Conservation (phyloP, 805 yeast genomes). For the Cyberlindnera nakhonratchasimensis region DNA sequence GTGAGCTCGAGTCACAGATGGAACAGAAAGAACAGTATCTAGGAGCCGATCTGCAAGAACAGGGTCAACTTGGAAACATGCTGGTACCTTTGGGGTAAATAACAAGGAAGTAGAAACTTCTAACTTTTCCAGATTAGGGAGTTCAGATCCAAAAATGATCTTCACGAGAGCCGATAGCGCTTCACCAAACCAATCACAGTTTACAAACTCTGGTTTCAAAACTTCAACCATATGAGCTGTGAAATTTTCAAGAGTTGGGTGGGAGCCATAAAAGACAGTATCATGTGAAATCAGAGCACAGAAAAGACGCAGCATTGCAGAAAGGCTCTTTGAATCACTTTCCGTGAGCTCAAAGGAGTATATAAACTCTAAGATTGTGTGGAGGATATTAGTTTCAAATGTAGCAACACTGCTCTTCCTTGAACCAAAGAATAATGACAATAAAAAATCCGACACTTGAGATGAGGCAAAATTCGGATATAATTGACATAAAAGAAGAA, state of each 20-base stretch:
- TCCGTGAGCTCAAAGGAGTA: conserved; percentile 34
- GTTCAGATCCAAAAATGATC: conserved; percentile 46
- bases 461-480: conserved; percentile 37
- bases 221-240: conserved; percentile 35
- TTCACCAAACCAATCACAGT: conserved; percentile 56
- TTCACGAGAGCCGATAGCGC: conserved; percentile 55
- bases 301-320: conserved; percentile 41
- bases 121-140: conserved; percentile 44
- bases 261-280: conserved; percentile 34
- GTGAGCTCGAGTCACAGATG: conserved; percentile 39
- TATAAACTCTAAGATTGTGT: conserved; percentile 34
- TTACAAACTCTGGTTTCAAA: conserved; percentile 36
- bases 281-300: conserved; percentile 41
- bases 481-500: conserved; percentile 41
- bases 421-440: conserved; percentile 32
- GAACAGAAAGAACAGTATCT: conserved; percentile 38
- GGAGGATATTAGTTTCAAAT: conserved; percentile 36
- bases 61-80: conserved; percentile 25
- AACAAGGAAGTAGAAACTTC: conserved; percentile 18
- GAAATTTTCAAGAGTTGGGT: conserved; percentile 34
- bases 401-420: conserved; percentile 32
- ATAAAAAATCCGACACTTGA: conserved; percentile 39
- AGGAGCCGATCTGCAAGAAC: conserved; percentile 36
- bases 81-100: conserved; percentile 17
- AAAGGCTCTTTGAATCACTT: conserved; percentile 28